A percentile compares a stretch with the other conserved stretches of the same genome.
Conservation (phyloP, 768 basidiomycete genomes). For the Basidioascus undulatus region DNA sequence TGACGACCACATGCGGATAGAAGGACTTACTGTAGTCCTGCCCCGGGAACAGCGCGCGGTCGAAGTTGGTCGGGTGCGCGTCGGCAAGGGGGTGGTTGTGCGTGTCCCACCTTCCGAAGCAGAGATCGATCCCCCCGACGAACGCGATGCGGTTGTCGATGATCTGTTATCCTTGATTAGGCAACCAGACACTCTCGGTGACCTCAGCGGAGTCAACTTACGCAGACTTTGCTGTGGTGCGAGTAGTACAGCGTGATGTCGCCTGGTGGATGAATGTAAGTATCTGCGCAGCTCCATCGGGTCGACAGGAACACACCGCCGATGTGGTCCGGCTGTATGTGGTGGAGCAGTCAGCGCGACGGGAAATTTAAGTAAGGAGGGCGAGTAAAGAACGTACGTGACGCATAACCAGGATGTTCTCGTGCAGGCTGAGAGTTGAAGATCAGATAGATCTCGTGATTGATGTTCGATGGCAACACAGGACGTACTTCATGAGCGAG, state of each 20-base stretch:
- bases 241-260: conserved; percentile 30
- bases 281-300: too few species aligned
- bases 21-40: conserved; percentile 91
- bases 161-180: too few species aligned
- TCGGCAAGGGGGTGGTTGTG: conserved; percentile 58
- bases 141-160: conserved; percentile 68
- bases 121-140: conserved; percentile 83
- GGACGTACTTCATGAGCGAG: conserved; percentile 49
- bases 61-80: conserved; percentile 67
- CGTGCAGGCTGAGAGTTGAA: too few species aligned
- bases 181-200: conserved; percentile 33
- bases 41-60: conserved; percentile 65
- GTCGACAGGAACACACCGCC: too few species aligned
- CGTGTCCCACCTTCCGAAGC: conserved; percentile 94
- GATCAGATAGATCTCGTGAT: too few species aligned
- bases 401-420: conserved; percentile 67
- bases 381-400: too few species aligned
- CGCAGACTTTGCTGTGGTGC: conserved; percentile 72
- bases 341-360: too few species aligned
- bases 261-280: too few species aligned
- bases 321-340: not conserved
- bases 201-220: too few species aligned
- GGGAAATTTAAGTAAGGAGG: too few species aligned
- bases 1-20: too few species aligned
- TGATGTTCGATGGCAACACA: too few species aligned